Evolutionary conservation across 805 yeast genomes (phyloP).

Genomic region (Spathaspora boniae): DNA sequence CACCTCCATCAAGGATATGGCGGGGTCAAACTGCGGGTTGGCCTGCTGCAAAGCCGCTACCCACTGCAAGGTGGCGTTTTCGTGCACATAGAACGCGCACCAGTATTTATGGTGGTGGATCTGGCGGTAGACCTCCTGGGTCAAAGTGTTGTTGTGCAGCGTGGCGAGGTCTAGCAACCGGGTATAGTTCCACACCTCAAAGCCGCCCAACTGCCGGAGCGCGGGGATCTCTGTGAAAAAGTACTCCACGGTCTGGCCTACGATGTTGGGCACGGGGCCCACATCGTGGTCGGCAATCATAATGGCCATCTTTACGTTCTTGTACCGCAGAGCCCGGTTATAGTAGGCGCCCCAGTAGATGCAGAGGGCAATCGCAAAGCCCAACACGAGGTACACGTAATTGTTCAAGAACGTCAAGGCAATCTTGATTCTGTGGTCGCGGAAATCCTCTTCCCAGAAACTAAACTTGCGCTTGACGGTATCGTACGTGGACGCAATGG

Average conservation of each 20-base stretch:
- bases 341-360: conserved; percentile 34
- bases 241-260: conserved; percentile 20
- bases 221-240: conserved; percentile 21
- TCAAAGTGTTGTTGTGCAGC: conserved; percentile 18
- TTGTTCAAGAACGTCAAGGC: conserved; percentile 19
- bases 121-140: conserved; percentile 24
- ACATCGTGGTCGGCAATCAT: conserved; percentile 23
- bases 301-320: conserved; percentile 22
- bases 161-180: conserved; percentile 17
- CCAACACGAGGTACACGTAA: conserved; percentile 19
- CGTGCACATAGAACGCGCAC: conserved; percentile 26
- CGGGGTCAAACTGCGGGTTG: conserved; percentile 15
- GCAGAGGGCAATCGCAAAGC: conserved; percentile 22
- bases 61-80: conserved; percentile 25
- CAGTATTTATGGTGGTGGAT: conserved; percentile 30
- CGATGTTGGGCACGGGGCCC: conserved; percentile 19
- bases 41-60: conserved; percentile 16
- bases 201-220: conserved; percentile 20
- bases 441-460: conserved; percentile 28
- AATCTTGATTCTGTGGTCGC: conserved; percentile 20
- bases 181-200: conserved; percentile 19
- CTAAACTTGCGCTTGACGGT: conserved; percentile 22
- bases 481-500: no score
- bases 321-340: conserved; percentile 17
- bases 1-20: conserved; percentile 19